Evolutionary conservation across 495 filamentous ascomycete species (phyloP), one percentile per base, ranked within the genome.

Genomic region (Chaetomium tenue): DNA sequence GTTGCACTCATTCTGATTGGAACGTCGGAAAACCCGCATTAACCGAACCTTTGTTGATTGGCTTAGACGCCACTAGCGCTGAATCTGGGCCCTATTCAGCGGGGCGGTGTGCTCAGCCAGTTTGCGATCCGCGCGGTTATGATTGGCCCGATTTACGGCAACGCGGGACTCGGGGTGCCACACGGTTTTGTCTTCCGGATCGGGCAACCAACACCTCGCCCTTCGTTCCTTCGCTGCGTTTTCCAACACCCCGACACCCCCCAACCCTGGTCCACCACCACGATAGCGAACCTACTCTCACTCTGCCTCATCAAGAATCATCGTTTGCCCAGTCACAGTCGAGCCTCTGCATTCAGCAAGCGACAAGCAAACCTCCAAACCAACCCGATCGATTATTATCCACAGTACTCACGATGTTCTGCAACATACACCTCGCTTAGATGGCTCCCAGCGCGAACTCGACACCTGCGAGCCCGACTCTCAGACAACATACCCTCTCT

Each of bases 401-500:
- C 25, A 48, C n/a, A 51, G 13, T 50, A 23, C 11, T 37, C 66
- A 74, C 65, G 22, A 79, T 78, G 75, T 47, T 7, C 60, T 0
- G 6, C 57, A n/a, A 42, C 33, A 66, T 48, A 47, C 22, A 40
- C 33, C 51, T 26, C 30, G 63, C 63, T 72, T 78, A 79, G 71
- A 77, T 75, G 76, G 72, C 71, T 73, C 67, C 64, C 51, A 62
- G 71, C 70, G 42, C 65, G 60, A 61, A 64, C 25, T 52, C 61
- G 61, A 68, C 54, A 63, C 51, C 67, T 63, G 60, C 64, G 63
- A 64, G 57, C 63, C 58, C 28, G 48, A 39, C 60, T 39, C 60
- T 33, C 61, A 58, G 63, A 61, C 69, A 65, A 23, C 67, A 33
- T 58, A 20, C 53, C 64, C 68, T 59, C 58, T 75, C 71, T 69